phyloP scores from a whole-genome alignment of 1,284 basidiomycete genomes.

The Abortiporus biennis region DNA sequence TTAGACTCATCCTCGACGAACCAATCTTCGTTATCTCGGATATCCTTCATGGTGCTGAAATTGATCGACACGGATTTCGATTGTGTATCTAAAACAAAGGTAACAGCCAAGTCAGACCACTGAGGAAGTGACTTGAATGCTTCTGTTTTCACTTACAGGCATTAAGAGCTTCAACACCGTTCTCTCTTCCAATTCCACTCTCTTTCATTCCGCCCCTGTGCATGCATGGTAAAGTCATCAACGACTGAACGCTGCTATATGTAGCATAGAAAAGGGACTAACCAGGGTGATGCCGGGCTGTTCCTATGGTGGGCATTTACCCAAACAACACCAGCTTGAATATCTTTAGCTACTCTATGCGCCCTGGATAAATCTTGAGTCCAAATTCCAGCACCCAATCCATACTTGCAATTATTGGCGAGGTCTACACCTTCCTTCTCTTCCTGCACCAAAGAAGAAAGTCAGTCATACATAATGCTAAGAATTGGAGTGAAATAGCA shows the following conservation, averaged over 20 bases:
- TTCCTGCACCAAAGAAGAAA: slow-evolving; percentile 29
- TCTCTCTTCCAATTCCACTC: slow-evolving; percentile 78
- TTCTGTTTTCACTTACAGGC: slow-evolving; percentile 53
- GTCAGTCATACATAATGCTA: neutral
- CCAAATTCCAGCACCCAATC: slow-evolving; percentile 79
- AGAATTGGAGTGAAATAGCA: slow-evolving; percentile 3
- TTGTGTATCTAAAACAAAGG: slow-evolving; percentile 53
- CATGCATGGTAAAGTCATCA: neutral
- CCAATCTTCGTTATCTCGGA: slow-evolving; percentile 64
- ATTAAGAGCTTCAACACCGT: slow-evolving; percentile 73
- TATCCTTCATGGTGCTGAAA: slow-evolving; percentile 53
- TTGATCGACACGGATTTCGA: slow-evolving; percentile 77
- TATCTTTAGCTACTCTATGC: slow-evolving; percentile 59
- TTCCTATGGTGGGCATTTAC: slow-evolving; percentile 84
- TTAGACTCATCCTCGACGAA: slow-evolving; percentile 59
- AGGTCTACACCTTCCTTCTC: slow-evolving; percentile 61
- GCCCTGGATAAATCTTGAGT: slow-evolving; percentile 66
- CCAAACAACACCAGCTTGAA: slow-evolving; percentile 77
- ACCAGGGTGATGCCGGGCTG: slow-evolving; percentile 84
- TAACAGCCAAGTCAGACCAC: neutral
- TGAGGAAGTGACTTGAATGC: slow-evolving; percentile 8
- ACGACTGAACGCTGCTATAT: slow-evolving; percentile 1
- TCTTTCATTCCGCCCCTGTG: slow-evolving; percentile 82
- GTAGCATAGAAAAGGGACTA: slow-evolving; percentile 17
- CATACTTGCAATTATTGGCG: slow-evolving; percentile 75